A percentile compares a stretch with the other conserved stretches of the same genome.
Conservation (phyloP, 2,329 filamentous ascomycete genomes). For the Blastomyces emzantsi region DNA sequence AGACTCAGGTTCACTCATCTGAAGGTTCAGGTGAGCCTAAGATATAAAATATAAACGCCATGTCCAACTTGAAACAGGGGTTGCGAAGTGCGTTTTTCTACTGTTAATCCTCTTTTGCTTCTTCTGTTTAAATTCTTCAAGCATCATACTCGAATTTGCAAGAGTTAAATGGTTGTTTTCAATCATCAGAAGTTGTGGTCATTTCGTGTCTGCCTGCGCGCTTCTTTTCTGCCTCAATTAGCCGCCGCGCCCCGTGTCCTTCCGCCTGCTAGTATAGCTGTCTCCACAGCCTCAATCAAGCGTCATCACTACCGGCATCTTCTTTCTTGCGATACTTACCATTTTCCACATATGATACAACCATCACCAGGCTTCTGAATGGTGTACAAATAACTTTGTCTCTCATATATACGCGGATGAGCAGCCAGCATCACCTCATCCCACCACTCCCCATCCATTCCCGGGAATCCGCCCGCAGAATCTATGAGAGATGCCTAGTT, state of each 20-base stretch:
- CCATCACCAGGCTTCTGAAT: not conserved
- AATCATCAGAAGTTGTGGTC: not conserved
- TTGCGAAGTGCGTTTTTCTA: too few relatives aligned
- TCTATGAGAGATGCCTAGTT: constrained; percentile 31
- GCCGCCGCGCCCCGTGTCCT: not conserved
- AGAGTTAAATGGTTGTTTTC: not conserved
- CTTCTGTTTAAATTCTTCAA: too few relatives aligned
- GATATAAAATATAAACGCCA: too few relatives aligned
- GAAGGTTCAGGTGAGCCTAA: too few relatives aligned
- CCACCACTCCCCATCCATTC: not conserved
- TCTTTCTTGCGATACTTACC: not conserved
- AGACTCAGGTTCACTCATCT: too few relatives aligned
- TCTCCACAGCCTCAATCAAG: not conserved
- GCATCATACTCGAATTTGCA: not conserved
- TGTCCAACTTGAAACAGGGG: too few relatives aligned
- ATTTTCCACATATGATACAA: not conserved
- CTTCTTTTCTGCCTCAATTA: not conserved
- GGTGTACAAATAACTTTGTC: not conserved
- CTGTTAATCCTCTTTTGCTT: too few relatives aligned
- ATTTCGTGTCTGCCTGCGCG: not conserved
- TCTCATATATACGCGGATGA: not conserved
- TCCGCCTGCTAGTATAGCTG: not conserved
- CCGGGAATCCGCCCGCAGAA: not conserved
- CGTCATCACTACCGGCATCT: not conserved
- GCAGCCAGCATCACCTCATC: not conserved